Evolutionary conservation across 2,329 filamentous ascomycete genomes (phyloP), one percentile per base, ranked within the genome.

Genomic region (Colletotrichum chlorophyti): DNA sequence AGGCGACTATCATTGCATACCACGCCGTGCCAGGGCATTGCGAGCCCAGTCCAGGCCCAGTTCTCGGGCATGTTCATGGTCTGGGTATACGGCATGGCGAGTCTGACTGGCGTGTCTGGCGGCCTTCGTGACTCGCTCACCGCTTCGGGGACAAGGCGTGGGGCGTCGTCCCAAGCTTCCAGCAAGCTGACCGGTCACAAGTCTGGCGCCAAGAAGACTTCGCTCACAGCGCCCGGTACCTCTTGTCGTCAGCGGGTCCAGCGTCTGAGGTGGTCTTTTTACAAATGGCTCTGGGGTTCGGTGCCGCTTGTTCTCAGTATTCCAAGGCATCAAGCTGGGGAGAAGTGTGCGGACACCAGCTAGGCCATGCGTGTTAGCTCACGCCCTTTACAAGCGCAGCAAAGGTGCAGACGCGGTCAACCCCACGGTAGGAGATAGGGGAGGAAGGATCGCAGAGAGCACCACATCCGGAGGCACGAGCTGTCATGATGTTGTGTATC

Each of bases 51-150:
- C 41, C 34, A 47, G 50, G 9, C 50, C 49, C 50, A 32, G 26
- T 2, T 17, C n/a, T 35, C 34, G 49, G 27, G 35, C 50, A 27
- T 31, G 15, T 54, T 48, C 17, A 19, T 47, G n/a, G 27, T 32
- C 9, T 47, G 42, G 34, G 32, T 45, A 29, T 41, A 23, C 19
- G 41, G 24, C 32, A 14, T 35, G 49, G 48, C 48, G 41, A 52
- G 38, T 51, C 29, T 34, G 41, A 17, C 38, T 52, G 47, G 53
- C 41, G 24, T 34, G 24, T 52, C 32, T 52, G 47, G 21, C 53
- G 31, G 43, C 14, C 52, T 54, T 24, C 50, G 55, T 60, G 60
- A 62, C 51, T 62, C 60, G 60, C 57, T 62, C 60, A 62, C 60
- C 60, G 60, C 60, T 52, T 60, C 57, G 26, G 42, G 50, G 29